phyloP scores from a whole-genome alignment of 345 rosid genomes.

The Euphorbia pulcherrima region DNA sequence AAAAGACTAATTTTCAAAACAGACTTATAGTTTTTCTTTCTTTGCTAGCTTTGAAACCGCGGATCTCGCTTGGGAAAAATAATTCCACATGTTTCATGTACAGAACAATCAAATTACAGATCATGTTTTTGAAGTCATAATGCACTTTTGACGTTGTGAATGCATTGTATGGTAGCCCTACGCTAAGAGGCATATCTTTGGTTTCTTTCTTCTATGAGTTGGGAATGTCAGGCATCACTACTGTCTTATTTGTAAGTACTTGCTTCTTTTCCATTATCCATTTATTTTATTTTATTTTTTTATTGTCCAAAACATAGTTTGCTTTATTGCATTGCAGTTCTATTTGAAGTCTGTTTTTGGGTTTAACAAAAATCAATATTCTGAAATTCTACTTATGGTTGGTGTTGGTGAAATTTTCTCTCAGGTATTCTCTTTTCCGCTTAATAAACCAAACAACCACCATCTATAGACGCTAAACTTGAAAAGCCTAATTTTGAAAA shows the following conservation, averaged over 20 bases:
- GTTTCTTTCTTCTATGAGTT: constrained; percentile 54
- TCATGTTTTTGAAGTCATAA: no score
- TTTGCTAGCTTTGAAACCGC: no score
- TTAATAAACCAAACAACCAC: no score
- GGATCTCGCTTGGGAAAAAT: no score
- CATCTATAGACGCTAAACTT: no score
- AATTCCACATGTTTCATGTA: no score
- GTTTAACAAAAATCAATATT: constrained; percentile 45
- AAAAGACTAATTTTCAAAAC: no score
- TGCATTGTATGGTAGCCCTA: constrained; percentile 30
- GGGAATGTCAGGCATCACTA: constrained; percentile 57
- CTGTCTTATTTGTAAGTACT: constrained; percentile 40
- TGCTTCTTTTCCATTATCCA: not conserved
- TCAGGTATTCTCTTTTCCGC: constrained; percentile 36
- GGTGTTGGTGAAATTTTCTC: constrained; percentile 49
- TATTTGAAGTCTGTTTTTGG: constrained; percentile 47
- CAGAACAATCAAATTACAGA: no score
- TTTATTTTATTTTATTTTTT: no score
- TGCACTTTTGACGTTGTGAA: no score
- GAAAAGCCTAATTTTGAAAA: no score
- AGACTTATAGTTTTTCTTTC: no score
- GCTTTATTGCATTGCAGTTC: constrained; percentile 27
- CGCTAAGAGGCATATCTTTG: constrained; percentile 44
- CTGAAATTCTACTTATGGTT: constrained; percentile 47
- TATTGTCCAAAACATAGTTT: not conserved